Conservation (phyloP, 2,329 filamentous ascomycete species). For the Sphaceloma murrayae region DNA sequence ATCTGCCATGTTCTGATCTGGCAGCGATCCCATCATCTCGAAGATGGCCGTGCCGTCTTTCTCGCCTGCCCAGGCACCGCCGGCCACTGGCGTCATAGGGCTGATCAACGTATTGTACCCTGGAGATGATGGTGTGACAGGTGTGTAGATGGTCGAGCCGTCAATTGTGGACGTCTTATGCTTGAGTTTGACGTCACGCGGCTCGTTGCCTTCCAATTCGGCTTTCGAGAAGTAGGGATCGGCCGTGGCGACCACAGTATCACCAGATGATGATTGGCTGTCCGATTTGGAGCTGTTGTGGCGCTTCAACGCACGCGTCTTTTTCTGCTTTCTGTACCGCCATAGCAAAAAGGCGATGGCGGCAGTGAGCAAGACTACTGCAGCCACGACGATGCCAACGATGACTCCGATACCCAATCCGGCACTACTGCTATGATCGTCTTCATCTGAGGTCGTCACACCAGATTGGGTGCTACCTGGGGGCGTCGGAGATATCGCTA, state of each 20-base stretch:
- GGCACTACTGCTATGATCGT: slow-evolving; percentile 9
- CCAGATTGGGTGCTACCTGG: slow-evolving; percentile 9
- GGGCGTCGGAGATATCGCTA: slow-evolving; percentile 22
- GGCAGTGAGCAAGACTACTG: slow-evolving; percentile 26
- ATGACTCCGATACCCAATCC: slow-evolving; percentile 32
- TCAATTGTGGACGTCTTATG: slow-evolving; percentile 18
- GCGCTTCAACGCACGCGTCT: slow-evolving; percentile 14
- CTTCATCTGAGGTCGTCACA: not conserved
- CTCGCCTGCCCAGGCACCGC: slow-evolving; percentile 22
- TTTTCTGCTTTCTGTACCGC: slow-evolving; percentile 21
- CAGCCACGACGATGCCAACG: slow-evolving; percentile 37
- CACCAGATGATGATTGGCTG: slow-evolving; percentile 3
- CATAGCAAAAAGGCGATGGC: slow-evolving; percentile 9
- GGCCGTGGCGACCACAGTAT: slow-evolving; percentile 14
- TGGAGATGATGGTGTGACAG: not conserved
- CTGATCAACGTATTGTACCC: not conserved
- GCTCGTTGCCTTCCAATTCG: slow-evolving; percentile 31
- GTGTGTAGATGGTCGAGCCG: slow-evolving; percentile 13
- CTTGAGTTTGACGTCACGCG: slow-evolving; percentile 19
- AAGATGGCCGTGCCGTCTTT: slow-evolving; percentile 34
- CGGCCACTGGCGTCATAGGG: slow-evolving; percentile 2
- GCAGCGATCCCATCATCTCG: slow-evolving; percentile 48
- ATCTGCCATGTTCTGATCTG: slow-evolving; percentile 42
- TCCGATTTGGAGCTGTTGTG: slow-evolving; percentile 14
- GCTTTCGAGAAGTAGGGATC: slow-evolving; percentile 34